A percentile compares a stretch with the other conserved stretches of the same genome.
Evolutionary conservation across 2,329 filamentous ascomycete species (phyloP).

Genomic region (Sclerotinia sclerotiorum): DNA sequence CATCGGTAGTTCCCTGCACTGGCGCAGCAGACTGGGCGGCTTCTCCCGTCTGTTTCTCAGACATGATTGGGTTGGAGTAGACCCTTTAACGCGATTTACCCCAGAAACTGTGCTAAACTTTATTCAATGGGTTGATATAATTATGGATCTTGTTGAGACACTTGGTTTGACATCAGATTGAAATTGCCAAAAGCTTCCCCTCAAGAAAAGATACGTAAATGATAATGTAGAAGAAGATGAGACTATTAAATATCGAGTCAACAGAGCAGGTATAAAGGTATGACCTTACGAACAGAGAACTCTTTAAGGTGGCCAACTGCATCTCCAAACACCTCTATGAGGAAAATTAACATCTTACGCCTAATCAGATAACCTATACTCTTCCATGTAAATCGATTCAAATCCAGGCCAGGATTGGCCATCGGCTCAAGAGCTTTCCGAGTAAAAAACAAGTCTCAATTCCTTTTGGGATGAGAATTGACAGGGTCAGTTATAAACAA

Average conservation of each 20-base stretch:
- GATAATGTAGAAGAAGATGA: neutral
- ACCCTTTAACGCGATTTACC: slow-evolving; percentile 8
- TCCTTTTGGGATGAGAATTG: neutral
- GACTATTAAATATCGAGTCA: neutral
- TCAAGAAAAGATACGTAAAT: neutral
- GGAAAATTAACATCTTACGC: neutral
- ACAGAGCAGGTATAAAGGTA: neutral
- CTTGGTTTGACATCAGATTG: neutral
- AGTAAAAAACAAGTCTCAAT: neutral
- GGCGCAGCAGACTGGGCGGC: slow-evolving; percentile 17
- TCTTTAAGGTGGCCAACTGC: neutral
- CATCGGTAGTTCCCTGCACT: slow-evolving; percentile 3
- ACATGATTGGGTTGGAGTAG: slow-evolving; percentile 27
- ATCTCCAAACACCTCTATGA: neutral
- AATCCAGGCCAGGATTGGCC: neutral
- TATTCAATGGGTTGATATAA: neutral
- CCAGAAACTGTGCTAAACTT: slow-evolving; percentile 11
- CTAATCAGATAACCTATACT: neutral
- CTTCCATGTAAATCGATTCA: slow-evolving; percentile 1
- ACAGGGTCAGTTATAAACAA: slow-evolving; percentile 5
- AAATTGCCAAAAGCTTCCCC: neutral
- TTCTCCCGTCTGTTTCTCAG: slow-evolving; percentile 21
- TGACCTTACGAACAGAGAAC: no score
- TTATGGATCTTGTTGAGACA: neutral
- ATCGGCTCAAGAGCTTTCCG: neutral